Evolutionary conservation across 176 grass and related monocot species (phyloP), one percentile per base, ranked within the genome.

Genomic region (Oryza officinalis): DNA sequence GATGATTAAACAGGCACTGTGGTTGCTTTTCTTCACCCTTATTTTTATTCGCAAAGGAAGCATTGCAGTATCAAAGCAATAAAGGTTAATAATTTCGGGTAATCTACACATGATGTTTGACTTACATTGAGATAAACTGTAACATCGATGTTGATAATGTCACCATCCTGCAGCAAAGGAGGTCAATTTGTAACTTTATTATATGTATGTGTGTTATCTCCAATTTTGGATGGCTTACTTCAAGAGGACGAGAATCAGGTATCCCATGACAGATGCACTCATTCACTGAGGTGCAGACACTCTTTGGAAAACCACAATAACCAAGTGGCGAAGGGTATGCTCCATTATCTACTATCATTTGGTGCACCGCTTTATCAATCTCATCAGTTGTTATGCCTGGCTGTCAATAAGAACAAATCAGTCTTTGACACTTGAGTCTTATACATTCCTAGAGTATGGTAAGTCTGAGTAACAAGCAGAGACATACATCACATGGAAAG

Each of bases 251-350:
- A 61, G 93, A 93, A 72, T 95, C 96, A 7, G 96, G 96, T 88
- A 98, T 98, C 61, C 96, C 96, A 80, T 98, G 96, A 83, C 96
- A 98, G 64, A 98, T 90, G 80, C 93, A 95, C 87, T 98, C 96
- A 83, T 98, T 98, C 50, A 98, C 87, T 83, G 93, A 98, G 70
- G 96, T 98, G 66, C 93, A 98, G 32, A 95, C 96, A 69, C 93
- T 95, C 85, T 98, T 95, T 45, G 96, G 96, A 26, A 92, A 98
- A 27, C 96, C 96, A 67, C 87, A 90, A 63, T 98, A 98, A 69
- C 91, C 93, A 74, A 98, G 85, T 45, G 96, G 93, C 20, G 96
- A 98, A 80, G 96, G 96, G 88, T 95, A 95, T 76, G 96, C 96
- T 80, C 93, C 91, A 81, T 95, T 95, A 71, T 95, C 89, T 23